Conservation (phyloP, 176 grass and related monocot species). For the Musa acuminata region DNA sequence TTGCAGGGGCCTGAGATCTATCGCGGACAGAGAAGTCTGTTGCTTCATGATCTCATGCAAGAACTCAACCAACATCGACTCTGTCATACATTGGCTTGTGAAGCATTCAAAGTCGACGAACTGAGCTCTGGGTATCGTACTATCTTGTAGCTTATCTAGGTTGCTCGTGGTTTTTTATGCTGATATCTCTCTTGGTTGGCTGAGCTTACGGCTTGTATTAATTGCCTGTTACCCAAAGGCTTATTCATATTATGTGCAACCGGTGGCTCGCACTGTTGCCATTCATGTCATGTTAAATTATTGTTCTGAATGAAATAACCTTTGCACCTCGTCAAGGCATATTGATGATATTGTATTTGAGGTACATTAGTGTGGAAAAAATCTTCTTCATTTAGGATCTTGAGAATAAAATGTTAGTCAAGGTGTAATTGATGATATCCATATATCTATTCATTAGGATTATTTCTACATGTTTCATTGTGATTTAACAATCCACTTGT, state of each 20-base stretch:
- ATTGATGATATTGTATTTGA: neutral
- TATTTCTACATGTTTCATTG: no score
- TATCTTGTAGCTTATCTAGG: slow-evolving; percentile 5
- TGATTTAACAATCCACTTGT: no score
- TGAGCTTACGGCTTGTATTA: neutral
- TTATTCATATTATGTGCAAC: neutral
- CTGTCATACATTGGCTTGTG: slow-evolving; percentile 87
- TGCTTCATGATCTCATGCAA: slow-evolving; percentile 99
- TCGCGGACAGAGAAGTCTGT: slow-evolving; percentile 68
- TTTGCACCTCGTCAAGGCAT: neutral
- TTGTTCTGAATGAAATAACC: neutral
- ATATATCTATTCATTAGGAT: no score
- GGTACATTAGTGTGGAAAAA: neutral
- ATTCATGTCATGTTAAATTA: neutral
- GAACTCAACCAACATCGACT: slow-evolving; percentile 87
- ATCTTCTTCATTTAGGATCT: neutral
- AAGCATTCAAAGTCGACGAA: slow-evolving; percentile 94
- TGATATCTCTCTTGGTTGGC: neutral
- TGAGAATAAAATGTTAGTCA: no score
- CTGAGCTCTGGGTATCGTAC: slow-evolving; percentile 18
- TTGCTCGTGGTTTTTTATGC: neutral
- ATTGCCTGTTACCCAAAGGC: neutral
- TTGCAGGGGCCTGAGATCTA: slow-evolving; percentile 56
- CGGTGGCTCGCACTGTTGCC: neutral
- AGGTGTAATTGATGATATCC: no score